Conservation (phyloP, 2,329 filamentous ascomycete species). For the Penicillium sp. region DNA sequence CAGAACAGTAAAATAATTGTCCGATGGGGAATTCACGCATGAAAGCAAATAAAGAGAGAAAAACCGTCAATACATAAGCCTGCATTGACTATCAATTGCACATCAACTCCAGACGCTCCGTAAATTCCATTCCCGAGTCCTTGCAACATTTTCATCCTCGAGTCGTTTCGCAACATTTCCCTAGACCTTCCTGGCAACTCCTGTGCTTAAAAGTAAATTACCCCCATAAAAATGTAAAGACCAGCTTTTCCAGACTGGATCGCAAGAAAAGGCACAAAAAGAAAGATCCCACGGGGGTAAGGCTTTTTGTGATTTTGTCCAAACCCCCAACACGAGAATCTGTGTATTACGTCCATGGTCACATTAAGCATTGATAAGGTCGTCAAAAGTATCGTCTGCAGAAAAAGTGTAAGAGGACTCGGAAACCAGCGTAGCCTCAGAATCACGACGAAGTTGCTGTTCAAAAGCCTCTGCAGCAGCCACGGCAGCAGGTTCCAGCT, state of each 20-base stretch:
- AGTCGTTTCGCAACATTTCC: too few relatives aligned
- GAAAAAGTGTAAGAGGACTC: conserved; percentile 30
- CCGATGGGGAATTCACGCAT: neutral
- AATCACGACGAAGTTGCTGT: conserved; percentile 29
- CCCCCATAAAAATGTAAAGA: too few relatives aligned
- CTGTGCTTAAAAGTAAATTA: too few relatives aligned
- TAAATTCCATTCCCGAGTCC: too few relatives aligned
- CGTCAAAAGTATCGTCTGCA: conserved; percentile 30
- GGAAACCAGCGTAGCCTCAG: conserved; percentile 26
- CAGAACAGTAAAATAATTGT: neutral
- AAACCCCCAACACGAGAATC: neutral
- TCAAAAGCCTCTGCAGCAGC: conserved; percentile 22
- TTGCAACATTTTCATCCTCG: too few relatives aligned
- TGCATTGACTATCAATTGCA: neutral
- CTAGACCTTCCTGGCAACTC: too few relatives aligned
- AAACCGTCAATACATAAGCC: neutral
- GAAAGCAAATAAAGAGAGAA: neutral
- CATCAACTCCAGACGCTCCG: conserved; percentile 13
- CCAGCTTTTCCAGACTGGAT: conserved; percentile 13
- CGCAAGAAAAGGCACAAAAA: conserved; percentile 3
- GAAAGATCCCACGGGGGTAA: neutral
- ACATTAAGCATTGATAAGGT: conserved; percentile 29
- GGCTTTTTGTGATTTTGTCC: neutral
- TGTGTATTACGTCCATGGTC: neutral
- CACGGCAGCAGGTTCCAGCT: conserved; percentile 20